These are phyloP conservation scores for Cyphellophora europaea DNA, from an alignment of 2,329 filamentous ascomycete species.

Conservation along the genomic window DNA sequence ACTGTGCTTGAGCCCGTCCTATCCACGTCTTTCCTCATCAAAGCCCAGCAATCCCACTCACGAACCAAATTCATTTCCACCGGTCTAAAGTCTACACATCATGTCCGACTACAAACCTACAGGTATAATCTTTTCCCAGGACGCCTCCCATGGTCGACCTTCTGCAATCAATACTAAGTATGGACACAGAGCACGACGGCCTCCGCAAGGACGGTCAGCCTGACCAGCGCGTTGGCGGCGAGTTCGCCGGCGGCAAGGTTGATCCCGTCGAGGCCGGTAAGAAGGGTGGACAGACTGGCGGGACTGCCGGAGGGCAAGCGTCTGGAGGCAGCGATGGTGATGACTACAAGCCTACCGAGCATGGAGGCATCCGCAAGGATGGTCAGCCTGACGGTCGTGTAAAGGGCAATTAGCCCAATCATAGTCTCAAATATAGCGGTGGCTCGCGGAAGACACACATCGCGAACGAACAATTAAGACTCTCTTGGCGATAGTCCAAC, in stretches of 20 bases:
- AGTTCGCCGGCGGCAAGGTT: conserved; percentile 18
- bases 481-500: too few species aligned
- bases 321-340: conserved; percentile 7
- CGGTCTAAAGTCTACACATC: too few species aligned
- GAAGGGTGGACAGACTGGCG: conserved; percentile 12
- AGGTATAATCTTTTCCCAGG: conserved; percentile 5
- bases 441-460: too few species aligned
- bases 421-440: too few species aligned
- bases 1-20: too few species aligned
- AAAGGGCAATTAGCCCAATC: conserved; percentile 8
- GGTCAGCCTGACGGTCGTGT: conserved; percentile 15
- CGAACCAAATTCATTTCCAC: too few species aligned
- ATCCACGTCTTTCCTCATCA: too few species aligned
- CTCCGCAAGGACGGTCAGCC: conserved; percentile 17
- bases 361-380: conserved; percentile 12
- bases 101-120: conserved; percentile 19
- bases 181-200: conserved; percentile 13
- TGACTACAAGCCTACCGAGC: conserved; percentile 6
- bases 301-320: conserved; percentile 2
- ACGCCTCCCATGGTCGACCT: background rate
- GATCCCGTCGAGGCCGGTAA: conserved; percentile 17
- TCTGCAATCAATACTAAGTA: background rate
- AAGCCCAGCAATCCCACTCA: too few species aligned
- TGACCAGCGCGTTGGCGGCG: conserved; percentile 11
- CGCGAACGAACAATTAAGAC: too few species aligned